phyloP scores from a whole-genome alignment of 371 early-diverging fungal species.

The Parasitella parasitica region DNA sequence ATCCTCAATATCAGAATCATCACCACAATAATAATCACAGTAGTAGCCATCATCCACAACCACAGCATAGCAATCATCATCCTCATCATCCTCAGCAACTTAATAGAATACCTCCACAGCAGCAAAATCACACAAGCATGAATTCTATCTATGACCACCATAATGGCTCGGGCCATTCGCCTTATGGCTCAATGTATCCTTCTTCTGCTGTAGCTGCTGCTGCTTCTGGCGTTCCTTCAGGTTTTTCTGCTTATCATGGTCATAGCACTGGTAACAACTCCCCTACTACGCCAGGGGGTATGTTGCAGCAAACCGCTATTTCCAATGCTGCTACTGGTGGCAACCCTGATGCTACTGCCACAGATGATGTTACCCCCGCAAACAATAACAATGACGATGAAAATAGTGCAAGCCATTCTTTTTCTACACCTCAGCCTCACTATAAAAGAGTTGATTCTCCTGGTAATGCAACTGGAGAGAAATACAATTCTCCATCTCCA shows the following conservation, averaged over 20 bases:
- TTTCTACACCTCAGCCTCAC: slow-evolving; percentile 20
- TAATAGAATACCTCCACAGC: neutral
- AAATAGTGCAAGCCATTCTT: neutral
- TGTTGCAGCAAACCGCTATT: neutral
- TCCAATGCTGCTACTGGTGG: neutral
- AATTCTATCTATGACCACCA: neutral
- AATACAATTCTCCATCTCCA: slow-evolving; percentile 7
- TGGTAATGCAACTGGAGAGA: neutral
- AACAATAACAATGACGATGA: neutral
- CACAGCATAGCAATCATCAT: slow-evolving; percentile 1
- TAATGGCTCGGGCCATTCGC: neutral
- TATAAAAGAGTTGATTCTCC: slow-evolving; percentile 6
- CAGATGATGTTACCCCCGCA: neutral
- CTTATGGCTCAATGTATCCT: neutral
- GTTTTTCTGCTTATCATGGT: neutral
- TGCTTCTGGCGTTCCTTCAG: neutral
- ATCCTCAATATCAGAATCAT: slow-evolving; percentile 6
- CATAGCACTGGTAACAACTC: neutral
- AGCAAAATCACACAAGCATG: neutral
- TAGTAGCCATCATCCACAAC: neutral
- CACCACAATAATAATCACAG: neutral
- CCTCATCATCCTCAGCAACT: neutral
- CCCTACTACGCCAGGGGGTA: neutral
- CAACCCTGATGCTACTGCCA: neutral
- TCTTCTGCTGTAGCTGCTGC: neutral